Evolutionary conservation across 306 rosid species (phyloP).

Genomic region (Vigna trinervia): DNA sequence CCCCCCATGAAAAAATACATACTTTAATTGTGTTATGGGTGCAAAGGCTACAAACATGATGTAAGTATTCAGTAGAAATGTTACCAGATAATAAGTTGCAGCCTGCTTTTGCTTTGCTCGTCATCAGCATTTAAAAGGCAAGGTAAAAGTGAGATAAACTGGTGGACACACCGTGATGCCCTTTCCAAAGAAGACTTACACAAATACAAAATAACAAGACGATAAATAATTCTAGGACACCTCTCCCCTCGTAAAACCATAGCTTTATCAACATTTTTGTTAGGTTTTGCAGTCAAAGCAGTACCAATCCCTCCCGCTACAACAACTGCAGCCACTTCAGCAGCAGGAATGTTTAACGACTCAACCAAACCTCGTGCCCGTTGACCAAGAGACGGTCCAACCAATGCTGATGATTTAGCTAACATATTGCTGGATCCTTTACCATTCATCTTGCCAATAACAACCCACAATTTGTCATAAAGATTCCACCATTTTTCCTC

Average conservation of each 20-base stretch:
- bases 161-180: constrained; percentile 88
- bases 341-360: constrained; percentile 98
- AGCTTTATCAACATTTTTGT: constrained; percentile 88
- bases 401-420: constrained; percentile 68
- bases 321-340: constrained; percentile 99
- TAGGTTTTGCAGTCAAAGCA: constrained; percentile 88
- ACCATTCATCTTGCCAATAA: constrained; percentile 82
- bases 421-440: constrained; percentile 75
- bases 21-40: not conserved
- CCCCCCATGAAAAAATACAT: not conserved
- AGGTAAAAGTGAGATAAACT: constrained; percentile 83
- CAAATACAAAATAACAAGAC: constrained; percentile 83
- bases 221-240: constrained; percentile 88
- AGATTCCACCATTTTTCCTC: constrained; percentile 91
- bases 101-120: constrained; percentile 92
- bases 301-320: constrained; percentile 94
- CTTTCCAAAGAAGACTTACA: constrained; percentile 91
- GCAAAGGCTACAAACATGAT: not conserved
- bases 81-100: constrained; percentile 96
- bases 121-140: constrained; percentile 86
- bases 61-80: constrained; percentile 30
- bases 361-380: constrained; percentile 98
- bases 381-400: constrained; percentile 87
- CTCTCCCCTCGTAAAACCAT: constrained; percentile 94
- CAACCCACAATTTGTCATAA: constrained; percentile 81